These are phyloP conservation scores for Botrytis fabae DNA, from an alignment of 2,329 filamentous ascomycete species.

Conservation along the genomic window DNA sequence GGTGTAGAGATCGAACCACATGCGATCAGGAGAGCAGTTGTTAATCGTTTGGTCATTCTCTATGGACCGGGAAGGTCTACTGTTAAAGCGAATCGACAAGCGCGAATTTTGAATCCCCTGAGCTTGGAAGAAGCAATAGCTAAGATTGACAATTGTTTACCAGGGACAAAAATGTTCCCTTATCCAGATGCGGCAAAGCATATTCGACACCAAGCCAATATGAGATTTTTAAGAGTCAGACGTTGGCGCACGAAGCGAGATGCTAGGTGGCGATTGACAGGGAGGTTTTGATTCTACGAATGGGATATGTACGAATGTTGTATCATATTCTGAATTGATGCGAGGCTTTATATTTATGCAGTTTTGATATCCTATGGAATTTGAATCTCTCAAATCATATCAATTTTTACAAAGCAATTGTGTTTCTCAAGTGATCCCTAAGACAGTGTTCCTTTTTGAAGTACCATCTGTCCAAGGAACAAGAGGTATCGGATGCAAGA, in stretches of 20 bases:
- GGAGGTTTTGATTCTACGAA: background rate
- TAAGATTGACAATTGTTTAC: conserved; percentile 32
- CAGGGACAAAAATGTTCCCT: conserved; percentile 24
- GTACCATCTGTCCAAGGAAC: background rate
- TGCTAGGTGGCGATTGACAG: conserved; percentile 2
- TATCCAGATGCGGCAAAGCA: conserved; percentile 7
- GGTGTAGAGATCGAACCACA: conserved; percentile 30
- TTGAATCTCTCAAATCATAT: background rate
- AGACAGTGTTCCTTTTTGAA: background rate
- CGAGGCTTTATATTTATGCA: background rate
- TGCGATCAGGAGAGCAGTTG: conserved; percentile 29
- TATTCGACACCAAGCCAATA: conserved; percentile 5
- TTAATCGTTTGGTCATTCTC: conserved; percentile 35
- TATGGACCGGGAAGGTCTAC: conserved; percentile 35
- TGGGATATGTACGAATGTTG: background rate
- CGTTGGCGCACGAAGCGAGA: conserved; percentile 8
- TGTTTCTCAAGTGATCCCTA: background rate
- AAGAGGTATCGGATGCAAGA: background rate
- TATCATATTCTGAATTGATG: background rate
- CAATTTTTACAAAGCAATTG: background rate
- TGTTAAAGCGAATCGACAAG: conserved; percentile 29
- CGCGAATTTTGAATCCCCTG: conserved; percentile 18
- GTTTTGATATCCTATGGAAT: background rate
- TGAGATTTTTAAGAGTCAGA: conserved; percentile 6
- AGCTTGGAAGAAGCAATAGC: conserved; percentile 27